These are phyloP conservation scores for Populus deltoides DNA, from an alignment of 345 rosid genomes.

Conservation along the genomic window DNA sequence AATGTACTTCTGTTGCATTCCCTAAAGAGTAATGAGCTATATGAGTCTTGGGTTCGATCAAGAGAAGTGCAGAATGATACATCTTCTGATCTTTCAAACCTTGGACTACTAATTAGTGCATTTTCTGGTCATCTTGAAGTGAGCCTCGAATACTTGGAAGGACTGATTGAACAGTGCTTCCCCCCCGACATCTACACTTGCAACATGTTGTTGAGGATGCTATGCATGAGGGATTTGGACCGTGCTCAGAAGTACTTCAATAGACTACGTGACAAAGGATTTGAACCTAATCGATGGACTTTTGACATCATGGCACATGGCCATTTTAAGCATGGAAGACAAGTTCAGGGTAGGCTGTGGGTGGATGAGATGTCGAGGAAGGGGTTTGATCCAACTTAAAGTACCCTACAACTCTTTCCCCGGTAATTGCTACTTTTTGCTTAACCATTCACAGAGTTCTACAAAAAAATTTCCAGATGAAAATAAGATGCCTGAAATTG, in stretches of 20 bases:
- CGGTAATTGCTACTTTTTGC: background rate
- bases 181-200: constrained; percentile 52
- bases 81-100: constrained; percentile 36
- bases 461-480: background rate
- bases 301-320: constrained; percentile 37
- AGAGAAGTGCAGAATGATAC: constrained; percentile 37
- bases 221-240: constrained; percentile 36
- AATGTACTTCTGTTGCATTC: constrained; percentile 63
- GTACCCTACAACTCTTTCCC: constrained; percentile 2
- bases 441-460: background rate
- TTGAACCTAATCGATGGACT: constrained; percentile 61
- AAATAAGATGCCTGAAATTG: background rate
- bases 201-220: constrained; percentile 55
- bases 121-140: constrained; percentile 46
- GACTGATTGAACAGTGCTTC: constrained; percentile 58
- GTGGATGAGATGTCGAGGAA: constrained; percentile 29
- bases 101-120: constrained; percentile 59
- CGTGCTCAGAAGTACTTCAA: constrained; percentile 44
- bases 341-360: constrained; percentile 39
- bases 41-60: constrained; percentile 54
- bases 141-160: constrained; percentile 42
- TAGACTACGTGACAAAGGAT: constrained; percentile 50
- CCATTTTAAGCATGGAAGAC: constrained; percentile 35
- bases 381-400: constrained; percentile 23
- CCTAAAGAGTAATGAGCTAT: constrained; percentile 41